These are phyloP conservation scores for Boletus patriciae DNA, from an alignment of 768 basidiomycete genomes.

Conservation along the genomic window DNA sequence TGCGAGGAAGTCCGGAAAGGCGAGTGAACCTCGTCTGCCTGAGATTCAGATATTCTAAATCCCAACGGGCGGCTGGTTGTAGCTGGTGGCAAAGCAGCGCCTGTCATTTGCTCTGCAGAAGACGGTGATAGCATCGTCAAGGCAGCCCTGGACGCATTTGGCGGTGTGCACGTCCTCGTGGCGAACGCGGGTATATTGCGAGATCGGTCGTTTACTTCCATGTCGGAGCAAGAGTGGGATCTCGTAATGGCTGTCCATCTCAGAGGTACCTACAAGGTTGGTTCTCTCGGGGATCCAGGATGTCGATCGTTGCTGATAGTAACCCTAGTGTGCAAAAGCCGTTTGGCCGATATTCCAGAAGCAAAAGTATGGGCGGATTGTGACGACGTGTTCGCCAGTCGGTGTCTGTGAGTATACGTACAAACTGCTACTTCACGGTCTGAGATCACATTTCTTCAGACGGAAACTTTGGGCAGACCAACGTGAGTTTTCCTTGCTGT, in stretches of 20 bases:
- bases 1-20: constrained; percentile 85
- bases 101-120: constrained; percentile 85
- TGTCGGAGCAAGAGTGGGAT: constrained; percentile 95
- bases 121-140: constrained; percentile 91
- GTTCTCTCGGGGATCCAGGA: constrained; percentile 1
- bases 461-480: constrained; percentile 94
- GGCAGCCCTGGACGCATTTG: constrained; percentile 82
- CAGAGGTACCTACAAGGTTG: constrained; percentile 85
- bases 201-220: constrained; percentile 87
- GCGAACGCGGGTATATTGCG: constrained; percentile 94
- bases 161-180: constrained; percentile 81
- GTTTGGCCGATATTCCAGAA: constrained; percentile 97
- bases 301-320: constrained; percentile 1
- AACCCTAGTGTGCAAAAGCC: constrained; percentile 79
- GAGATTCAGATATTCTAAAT: neutral
- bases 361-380: constrained; percentile 94
- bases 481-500: constrained; percentile 43
- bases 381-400: constrained; percentile 91
- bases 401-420: constrained; percentile 70
- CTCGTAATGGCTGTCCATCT: constrained; percentile 86
- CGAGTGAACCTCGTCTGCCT: constrained; percentile 29
- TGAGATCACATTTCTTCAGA: constrained; percentile 45
- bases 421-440: neutral
- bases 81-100: constrained; percentile 88
- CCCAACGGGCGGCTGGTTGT: neutral